Conservation (phyloP, 345 rosid genomes). For the Boechera stricta region DNA sequence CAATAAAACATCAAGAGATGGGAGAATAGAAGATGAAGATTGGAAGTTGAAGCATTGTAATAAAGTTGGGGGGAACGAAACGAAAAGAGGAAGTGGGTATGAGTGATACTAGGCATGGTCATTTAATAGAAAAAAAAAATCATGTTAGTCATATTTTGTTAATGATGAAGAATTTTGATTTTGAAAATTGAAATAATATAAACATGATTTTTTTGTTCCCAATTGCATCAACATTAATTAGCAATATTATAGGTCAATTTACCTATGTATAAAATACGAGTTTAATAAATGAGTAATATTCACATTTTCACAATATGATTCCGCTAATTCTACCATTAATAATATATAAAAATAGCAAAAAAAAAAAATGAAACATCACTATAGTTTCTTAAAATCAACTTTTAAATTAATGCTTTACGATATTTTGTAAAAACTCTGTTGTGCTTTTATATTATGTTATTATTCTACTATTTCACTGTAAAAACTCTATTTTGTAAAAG, state of each 20-base stretch:
- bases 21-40: conserved; percentile 18
- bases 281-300: not conserved
- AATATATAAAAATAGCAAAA: too few relatives aligned
- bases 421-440: too few relatives aligned
- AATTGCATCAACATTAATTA: not conserved
- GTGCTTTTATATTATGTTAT: too few relatives aligned
- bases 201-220: not conserved
- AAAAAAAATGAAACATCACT: too few relatives aligned
- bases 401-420: too few relatives aligned
- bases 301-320: not conserved
- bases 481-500: too few relatives aligned
- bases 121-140: not conserved
- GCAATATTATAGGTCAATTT: not conserved
- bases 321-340: not conserved
- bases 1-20: not conserved
- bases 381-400: too few relatives aligned
- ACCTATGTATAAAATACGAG: not conserved
- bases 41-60: conserved; percentile 26
- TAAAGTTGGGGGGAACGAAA: conserved; percentile 22
- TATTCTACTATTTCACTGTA: too few relatives aligned
- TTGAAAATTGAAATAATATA: not conserved
- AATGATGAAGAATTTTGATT: not conserved
- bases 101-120: conserved; percentile 13
- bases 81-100: conserved; percentile 6
- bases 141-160: not conserved